Conservation (phyloP, 306 rosid species). For the Malus sieversii region DNA sequence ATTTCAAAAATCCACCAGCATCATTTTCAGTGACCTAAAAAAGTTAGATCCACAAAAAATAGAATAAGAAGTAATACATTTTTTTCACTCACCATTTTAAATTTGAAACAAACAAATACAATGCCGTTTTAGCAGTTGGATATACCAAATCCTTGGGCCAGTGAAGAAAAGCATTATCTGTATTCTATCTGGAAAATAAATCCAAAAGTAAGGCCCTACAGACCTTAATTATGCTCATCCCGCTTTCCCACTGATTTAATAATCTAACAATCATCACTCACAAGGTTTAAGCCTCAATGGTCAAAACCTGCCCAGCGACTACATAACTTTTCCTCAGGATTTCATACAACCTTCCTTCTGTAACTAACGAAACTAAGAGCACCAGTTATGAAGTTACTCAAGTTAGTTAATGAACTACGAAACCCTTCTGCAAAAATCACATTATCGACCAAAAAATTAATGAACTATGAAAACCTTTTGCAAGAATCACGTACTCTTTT, state of each 20-base stretch:
- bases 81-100: not conserved
- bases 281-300: not conserved
- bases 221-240: not conserved
- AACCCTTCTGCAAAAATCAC: not conserved
- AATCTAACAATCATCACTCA: not conserved
- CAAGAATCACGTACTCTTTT: not conserved
- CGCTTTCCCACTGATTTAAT: not conserved
- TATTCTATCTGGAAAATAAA: not conserved
- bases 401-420: not conserved
- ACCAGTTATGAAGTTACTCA: not conserved
- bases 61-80: slow-evolving; percentile 8
- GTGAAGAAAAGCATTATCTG: not conserved
- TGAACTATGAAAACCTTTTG: not conserved
- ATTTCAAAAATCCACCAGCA: slow-evolving; percentile 68
- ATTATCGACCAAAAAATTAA: not conserved
- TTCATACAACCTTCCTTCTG: not conserved
- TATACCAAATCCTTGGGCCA: not conserved
- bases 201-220: not conserved
- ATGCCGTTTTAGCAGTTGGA: slow-evolving; percentile 2
- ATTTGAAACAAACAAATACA: slow-evolving; percentile 1
- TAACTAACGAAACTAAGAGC: not conserved
- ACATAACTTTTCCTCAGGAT: not conserved
- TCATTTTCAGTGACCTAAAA: slow-evolving; percentile 40
- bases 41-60: not conserved
- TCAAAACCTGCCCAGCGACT: not conserved